A percentile compares a stretch with the other conserved stretches of the same genome.
These are phyloP conservation scores for Plasmodium relictum DNA, from an alignment of 169 alveolate genomes.

Conservation along the genomic window DNA sequence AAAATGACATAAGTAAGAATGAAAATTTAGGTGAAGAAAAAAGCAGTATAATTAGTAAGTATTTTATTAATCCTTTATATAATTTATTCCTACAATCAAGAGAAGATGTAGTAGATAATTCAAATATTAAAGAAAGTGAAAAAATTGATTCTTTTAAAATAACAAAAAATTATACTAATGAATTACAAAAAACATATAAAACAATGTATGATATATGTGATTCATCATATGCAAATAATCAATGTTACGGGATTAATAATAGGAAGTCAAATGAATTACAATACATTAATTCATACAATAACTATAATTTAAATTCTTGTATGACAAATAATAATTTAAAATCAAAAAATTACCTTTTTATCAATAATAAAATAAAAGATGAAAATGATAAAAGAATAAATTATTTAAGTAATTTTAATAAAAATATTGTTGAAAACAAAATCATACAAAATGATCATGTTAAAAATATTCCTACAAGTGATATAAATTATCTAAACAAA, in stretches of 20 bases:
- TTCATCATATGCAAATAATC: not conserved
- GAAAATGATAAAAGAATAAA: slow-evolving; percentile 4
- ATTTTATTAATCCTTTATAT: slow-evolving; percentile 47
- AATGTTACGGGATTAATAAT: not conserved
- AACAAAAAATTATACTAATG: slow-evolving; percentile 23
- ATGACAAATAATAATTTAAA: not conserved
- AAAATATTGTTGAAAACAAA: too few relatives aligned
- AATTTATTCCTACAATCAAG: slow-evolving; percentile 39
- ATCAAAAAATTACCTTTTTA: not conserved
- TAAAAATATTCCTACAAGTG: too few relatives aligned
- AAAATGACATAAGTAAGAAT: not conserved
- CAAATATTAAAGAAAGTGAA: not conserved
- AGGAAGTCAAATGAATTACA: slow-evolving; percentile 7
- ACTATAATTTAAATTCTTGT: not conserved
- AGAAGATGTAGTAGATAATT: slow-evolving; percentile 19
- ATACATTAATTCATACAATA: not conserved
- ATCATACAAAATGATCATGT: too few relatives aligned
- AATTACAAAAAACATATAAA: slow-evolving; percentile 56
- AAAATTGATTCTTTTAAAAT: not conserved
- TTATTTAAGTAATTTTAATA: not conserved
- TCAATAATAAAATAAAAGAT: slow-evolving; percentile 8
- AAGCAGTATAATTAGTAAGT: slow-evolving; percentile 46
- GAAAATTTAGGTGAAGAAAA: slow-evolving; percentile 5
- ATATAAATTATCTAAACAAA: too few relatives aligned
- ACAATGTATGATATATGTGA: slow-evolving; percentile 65